Base-by-base conservation (phyloP, 192 early-diverging fungal genomes). In the Rhizoclosmatium sp. region DNA sequence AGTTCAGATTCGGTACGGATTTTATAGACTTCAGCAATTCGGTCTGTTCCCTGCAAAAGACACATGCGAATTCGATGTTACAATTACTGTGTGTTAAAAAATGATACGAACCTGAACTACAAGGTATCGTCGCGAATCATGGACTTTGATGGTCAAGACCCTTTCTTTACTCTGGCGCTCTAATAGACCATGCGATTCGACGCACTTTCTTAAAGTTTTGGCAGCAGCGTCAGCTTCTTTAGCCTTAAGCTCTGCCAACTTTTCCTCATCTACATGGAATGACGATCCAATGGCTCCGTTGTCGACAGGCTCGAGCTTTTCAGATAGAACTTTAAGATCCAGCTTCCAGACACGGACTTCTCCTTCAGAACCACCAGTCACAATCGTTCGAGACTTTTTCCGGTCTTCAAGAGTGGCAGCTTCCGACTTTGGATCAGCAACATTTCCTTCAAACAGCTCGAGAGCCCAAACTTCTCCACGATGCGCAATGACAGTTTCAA, bases 391-490 rank as follows among this genome's bases (percentile, higher is more conserved):
- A 5, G 51, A 41, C 40, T 2, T 23, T n/a, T 21, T 42, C 48
- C 46, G 45, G 19, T 54, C 47, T 39, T 40, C n/a, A 2, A 16
- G 1, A 9, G 39, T 14, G 41, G 46, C 75, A 47, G 7, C 65
- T 41, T 67, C 65, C 1, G 42, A 51, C 41, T 46, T 70, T 16
- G 76, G 21, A 44, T 71, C 64, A 42, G 23, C 40, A 3, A 39
- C 45, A 0, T 60, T 47, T 23, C 44, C n/a, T 9, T 46, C 44
- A 14, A 96, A 89, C 42, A 97, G 82, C 45, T 91, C 97, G 81
- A 95, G 85, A 5, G 92, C 89, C 97, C 98, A 98, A 14, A 98
- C 93, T 80, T 99, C 97, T 72, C 92, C 94, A 72, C 97, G 93
- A 76, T 99, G 98, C 21, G 92, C 91, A 2, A 95, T 93, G 65